These are phyloP conservation scores for Berberis thunbergii DNA, from an alignment of 164 flowering plant genomes.

Conservation along the genomic window DNA sequence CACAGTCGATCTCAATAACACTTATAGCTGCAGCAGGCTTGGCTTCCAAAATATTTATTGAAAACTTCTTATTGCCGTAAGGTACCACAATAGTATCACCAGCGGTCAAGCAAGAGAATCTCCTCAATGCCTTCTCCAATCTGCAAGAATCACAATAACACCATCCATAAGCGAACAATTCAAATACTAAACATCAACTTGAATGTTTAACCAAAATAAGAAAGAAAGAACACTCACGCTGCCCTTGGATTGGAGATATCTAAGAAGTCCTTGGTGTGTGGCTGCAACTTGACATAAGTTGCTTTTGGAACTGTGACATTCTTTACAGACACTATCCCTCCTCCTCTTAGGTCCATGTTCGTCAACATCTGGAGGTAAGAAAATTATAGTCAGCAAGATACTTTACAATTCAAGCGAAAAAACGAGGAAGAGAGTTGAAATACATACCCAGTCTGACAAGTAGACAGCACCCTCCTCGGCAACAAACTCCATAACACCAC, in stretches of 20 bases:
- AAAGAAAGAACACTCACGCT: slow-evolving; percentile 41
- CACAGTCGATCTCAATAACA: too few species aligned
- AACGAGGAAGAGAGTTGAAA: not conserved
- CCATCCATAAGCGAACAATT: not conserved
- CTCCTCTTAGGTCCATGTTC: slow-evolving; percentile 83
- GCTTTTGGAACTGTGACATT: slow-evolving; percentile 92
- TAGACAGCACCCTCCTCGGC: slow-evolving; percentile 98
- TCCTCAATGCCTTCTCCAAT: slow-evolving; percentile 90
- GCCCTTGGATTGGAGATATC: slow-evolving; percentile 99
- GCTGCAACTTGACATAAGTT: slow-evolving; percentile 88
- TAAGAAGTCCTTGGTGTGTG: slow-evolving; percentile 90
- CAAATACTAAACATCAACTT: not conserved
- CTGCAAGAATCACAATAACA: slow-evolving; percentile 30
- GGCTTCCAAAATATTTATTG: too few species aligned
- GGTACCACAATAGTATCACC: slow-evolving; percentile 97
- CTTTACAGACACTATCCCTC: slow-evolving; percentile 75
- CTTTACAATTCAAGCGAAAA: not conserved
- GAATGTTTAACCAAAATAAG: not conserved
- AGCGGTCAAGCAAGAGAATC: slow-evolving; percentile 82
- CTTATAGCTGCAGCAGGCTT: too few species aligned
- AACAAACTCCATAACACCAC: slow-evolving; percentile 96
- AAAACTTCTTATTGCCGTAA: slow-evolving; percentile 36
- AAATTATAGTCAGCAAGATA: not conserved
- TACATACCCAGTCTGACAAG: slow-evolving; percentile 78
- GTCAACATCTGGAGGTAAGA: slow-evolving; percentile 72